Evolutionary conservation across 2,329 filamentous ascomycete species (phyloP), one percentile per base, ranked within the genome.

Genomic region (Colletotrichum godetiae): DNA sequence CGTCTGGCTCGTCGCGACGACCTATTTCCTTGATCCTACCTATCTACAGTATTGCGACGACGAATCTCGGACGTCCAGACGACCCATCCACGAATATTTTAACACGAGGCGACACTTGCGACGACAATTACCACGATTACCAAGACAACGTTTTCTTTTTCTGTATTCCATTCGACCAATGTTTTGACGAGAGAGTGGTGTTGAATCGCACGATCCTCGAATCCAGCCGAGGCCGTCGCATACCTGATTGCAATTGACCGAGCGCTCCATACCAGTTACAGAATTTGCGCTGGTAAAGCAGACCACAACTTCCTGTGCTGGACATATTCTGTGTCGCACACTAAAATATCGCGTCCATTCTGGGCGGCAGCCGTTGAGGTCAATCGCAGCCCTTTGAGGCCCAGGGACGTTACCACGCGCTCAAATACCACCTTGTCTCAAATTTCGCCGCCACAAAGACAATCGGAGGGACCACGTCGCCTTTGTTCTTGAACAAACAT

Each of bases 391-490:
- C 58, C 24, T 56, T 49, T 55, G 33, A 65, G 33, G 15, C 60
- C 59, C 46, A 33, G 59, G n/a, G 29, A 57, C 27, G 19, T 42
- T 70, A 19, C 29, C 33, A 52, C 60, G 67, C 60, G 66, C 67
- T 63, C 53, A 29, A 35, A 61, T 70, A 65, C 67, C 71, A 55
- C 46, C 46, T 11, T 73, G 67, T 70, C 71, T 73, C 31, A 42
- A 31, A 60, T 19, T 2, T 1, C 46, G 56, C 55, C 22, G 35
- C 71, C 67, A 65, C 55, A 53, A 61, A 61, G 60, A 61, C 71
- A 37, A 56, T 27, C 33, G 37, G 27, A 65, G 65, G 59, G 56
- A 56, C 46, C 56, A 52, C 35, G 61, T 65, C 46, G 55, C 49
- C 71, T 71, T 70, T 73, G 71, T 73, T 57, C 60, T 35, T 52